Evolutionary conservation across 192 early-diverging fungal species (phyloP).

Genomic region (Linnemannia elongata): DNA sequence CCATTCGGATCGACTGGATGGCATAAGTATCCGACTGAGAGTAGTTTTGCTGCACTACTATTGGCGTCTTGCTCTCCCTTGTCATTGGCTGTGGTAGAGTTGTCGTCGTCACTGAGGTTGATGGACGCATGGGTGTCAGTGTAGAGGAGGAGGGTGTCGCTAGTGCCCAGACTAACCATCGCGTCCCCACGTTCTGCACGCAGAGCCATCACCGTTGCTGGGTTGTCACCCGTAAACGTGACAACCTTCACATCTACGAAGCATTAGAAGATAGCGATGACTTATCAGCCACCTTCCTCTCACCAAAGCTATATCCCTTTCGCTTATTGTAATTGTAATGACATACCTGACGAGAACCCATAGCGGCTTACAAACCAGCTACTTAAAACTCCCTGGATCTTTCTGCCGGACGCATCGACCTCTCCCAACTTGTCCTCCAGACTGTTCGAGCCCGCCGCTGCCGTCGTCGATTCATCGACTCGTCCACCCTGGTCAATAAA

Average conservation of each 20-base stretch:
- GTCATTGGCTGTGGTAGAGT: conserved; percentile 52
- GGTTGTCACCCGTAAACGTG: conserved; percentile 88
- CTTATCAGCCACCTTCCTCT: not conserved
- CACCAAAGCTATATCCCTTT: not conserved
- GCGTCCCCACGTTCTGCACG: conserved; percentile 65
- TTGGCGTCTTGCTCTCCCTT: conserved; percentile 17
- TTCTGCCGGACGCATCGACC: conserved; percentile 55
- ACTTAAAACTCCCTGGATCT: conserved; percentile 62
- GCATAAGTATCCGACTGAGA: conserved; percentile 63
- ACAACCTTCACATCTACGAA: conserved; percentile 65
- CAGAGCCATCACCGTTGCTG: conserved; percentile 74
- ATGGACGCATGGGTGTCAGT: conserved; percentile 50
- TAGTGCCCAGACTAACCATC: conserved; percentile 84
- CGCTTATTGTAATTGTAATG: not conserved
- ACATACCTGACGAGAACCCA: conserved; percentile 71
- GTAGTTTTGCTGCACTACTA: conserved; percentile 47
- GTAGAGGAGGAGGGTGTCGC: conserved; percentile 80
- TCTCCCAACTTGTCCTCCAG: conserved; percentile 63
- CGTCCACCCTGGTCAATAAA: conserved; percentile 56
- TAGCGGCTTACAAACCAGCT: conserved; percentile 76
- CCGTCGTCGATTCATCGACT: not conserved
- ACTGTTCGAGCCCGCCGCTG: not conserved
- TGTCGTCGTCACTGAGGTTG: not conserved
- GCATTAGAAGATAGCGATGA: not conserved
- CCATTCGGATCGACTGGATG: conserved; percentile 73